Evolutionary conservation across 2,329 filamentous ascomycete species (phyloP).

Genomic region (Fusarium aywerte): DNA sequence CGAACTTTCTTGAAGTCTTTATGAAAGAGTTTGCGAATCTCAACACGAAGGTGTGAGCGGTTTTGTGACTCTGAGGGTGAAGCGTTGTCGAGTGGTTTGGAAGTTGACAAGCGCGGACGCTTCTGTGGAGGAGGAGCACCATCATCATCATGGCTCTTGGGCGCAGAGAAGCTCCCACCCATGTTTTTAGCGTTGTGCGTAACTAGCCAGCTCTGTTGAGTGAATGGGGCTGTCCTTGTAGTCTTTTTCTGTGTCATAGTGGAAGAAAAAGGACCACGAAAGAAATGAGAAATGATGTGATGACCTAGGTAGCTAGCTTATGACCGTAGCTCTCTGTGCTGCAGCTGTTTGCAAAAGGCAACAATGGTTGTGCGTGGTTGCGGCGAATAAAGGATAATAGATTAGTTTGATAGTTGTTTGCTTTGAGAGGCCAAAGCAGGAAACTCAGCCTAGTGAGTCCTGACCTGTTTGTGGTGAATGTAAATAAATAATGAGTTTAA

Average conservation of each 20-base stretch:
- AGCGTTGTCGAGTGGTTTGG: constrained; percentile 48
- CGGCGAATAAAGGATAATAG: constrained; percentile 14
- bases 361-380: constrained; percentile 4
- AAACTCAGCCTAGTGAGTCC: neutral
- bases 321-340: constrained; percentile 17
- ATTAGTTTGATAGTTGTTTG: constrained; percentile 39
- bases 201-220: constrained; percentile 65
- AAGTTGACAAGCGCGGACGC: constrained; percentile 60
- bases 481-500: constrained; percentile 43
- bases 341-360: constrained; percentile 9
- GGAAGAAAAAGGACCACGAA: constrained; percentile 50
- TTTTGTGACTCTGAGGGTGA: constrained; percentile 48
- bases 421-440: too few species aligned
- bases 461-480: constrained; percentile 24
- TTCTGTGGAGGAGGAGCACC: constrained; percentile 60
- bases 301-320: constrained; percentile 10
- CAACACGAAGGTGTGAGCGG: constrained; percentile 60
- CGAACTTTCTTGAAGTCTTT: constrained; percentile 57
- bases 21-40: constrained; percentile 64
- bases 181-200: constrained; percentile 60
- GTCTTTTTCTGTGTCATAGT: constrained; percentile 62
- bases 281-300: constrained; percentile 33
- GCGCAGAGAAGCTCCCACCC: constrained; percentile 49
- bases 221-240: constrained; percentile 64
- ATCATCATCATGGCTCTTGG: constrained; percentile 51